These are phyloP conservation scores for Aspergillus intermedius DNA, from an alignment of 2,329 filamentous ascomycete genomes.

Conservation along the genomic window DNA sequence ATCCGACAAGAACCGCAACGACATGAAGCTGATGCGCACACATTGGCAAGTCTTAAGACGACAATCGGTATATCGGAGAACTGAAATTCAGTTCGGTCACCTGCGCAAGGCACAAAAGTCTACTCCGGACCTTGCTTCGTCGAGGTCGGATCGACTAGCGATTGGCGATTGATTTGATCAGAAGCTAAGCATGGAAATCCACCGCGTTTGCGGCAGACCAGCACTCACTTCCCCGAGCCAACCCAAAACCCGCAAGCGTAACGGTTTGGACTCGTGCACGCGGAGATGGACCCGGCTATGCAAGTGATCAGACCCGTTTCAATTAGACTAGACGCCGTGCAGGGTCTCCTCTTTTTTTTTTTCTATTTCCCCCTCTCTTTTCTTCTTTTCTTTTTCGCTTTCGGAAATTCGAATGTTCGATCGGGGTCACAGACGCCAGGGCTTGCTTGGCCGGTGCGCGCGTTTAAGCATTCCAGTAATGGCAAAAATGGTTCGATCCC, in stretches of 20 bases:
- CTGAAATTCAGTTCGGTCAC: conserved; percentile 15
- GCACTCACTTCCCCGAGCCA: conserved; percentile 16
- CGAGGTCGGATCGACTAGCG: conserved; percentile 12
- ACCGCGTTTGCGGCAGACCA: conserved; percentile 22
- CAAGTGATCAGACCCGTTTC: conserved; percentile 27
- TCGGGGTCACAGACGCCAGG: conserved; percentile 11
- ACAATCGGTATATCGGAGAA: neutral
- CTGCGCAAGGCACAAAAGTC: conserved; percentile 19
- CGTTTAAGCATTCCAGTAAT: conserved; percentile 26
- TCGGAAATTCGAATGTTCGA: neutral
- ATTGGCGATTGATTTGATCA: conserved; percentile 12
- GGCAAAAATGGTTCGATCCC: neutral
- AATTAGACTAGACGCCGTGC: conserved; percentile 11
- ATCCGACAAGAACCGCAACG: conserved; percentile 25
- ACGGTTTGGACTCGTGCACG: conserved; percentile 19
- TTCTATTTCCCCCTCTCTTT: conserved; percentile 3
- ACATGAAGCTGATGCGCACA: conserved; percentile 27
- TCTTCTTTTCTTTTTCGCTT: conserved; percentile 1
- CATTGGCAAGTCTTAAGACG: conserved; percentile 18
- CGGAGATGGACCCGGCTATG: conserved; percentile 29
- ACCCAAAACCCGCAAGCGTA: conserved; percentile 17
- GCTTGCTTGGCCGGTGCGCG: conserved; percentile 12
- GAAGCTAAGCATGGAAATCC: conserved; percentile 18
- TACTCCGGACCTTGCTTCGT: conserved; percentile 5
- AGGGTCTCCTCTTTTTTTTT: conserved; percentile 9